Percentiles rank a stretch among this genome's conserved stretches.
Evolutionary conservation across 2,329 filamentous ascomycete genomes (phyloP).

Genomic region (Aspergillus fumigatus): DNA sequence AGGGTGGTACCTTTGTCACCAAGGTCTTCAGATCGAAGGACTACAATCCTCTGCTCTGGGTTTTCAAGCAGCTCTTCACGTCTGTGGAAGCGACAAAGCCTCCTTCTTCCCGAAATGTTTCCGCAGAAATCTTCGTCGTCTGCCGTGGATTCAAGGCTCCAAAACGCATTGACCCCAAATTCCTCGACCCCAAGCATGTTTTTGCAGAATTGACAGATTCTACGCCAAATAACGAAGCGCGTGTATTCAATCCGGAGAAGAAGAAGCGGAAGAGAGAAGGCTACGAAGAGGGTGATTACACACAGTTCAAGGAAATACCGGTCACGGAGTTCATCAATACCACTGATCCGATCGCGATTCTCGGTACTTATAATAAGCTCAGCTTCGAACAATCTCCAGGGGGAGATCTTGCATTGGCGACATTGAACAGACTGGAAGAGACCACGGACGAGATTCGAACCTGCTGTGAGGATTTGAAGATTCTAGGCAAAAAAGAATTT

Average conservation of each 20-base stretch:
- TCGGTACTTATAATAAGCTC: conserved; percentile 79
- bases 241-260: conserved; percentile 93
- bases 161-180: conserved; percentile 85
- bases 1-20: conserved; percentile 90
- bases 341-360: conserved; percentile 83
- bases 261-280: conserved; percentile 98
- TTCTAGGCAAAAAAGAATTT: conserved; percentile 91
- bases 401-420: conserved; percentile 79
- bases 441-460: conserved; percentile 76
- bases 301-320: conserved; percentile 80
- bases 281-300: conserved; percentile 95
- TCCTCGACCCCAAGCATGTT: conserved; percentile 82
- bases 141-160: conserved; percentile 94
- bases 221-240: conserved; percentile 91
- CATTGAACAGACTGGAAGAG: conserved; percentile 78
- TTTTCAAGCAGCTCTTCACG: conserved; percentile 92
- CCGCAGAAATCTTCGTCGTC: conserved; percentile 97
- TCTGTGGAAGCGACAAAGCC: conserved; percentile 98
- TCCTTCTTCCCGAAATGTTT: conserved; percentile 90
- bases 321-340: conserved; percentile 95
- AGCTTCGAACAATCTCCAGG: conserved; percentile 76
- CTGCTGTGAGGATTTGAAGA: conserved; percentile 79
- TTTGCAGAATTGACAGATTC: conserved; percentile 87
- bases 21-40: conserved; percentile 98
- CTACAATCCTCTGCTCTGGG: conserved; percentile 93